Base-by-base conservation (phyloP, 1,284 basidiomycete species). In the Ceratobasidium sp. region DNA sequence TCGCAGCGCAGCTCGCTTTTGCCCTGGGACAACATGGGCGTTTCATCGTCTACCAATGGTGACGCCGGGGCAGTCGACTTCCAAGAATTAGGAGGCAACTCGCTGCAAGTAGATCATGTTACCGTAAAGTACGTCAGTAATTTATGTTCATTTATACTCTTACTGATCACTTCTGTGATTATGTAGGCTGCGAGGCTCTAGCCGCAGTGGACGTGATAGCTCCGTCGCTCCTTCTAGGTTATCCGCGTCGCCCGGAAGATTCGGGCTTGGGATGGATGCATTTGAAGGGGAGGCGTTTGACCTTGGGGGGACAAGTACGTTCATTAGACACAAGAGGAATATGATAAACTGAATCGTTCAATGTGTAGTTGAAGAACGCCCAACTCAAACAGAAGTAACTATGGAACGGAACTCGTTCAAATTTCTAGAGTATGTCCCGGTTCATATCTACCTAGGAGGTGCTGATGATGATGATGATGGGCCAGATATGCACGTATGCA, bases 21-120 rank as follows among this genome's bases (percentile, higher is more conserved):
- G 81, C 93, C 93, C 4, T 94, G 93, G 93, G 92, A 94, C 79
- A 87, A 93, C 80, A 91, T 91, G 17, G 91, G 89, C 0, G 84
- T 84, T 29, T 72, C 74, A 5, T 91, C 87, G 75, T 91, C 90
- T 14, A 91, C 91, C 19, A 72, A 62, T 2, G 84, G 80, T 45
- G 79, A 79, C 47, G 84, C 80, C 2, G 84, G 80, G 31, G 83
- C 80, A 4, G 83, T 86, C 75, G 84, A 82, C 5, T 80, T 82
- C 60, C 77, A 78, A 44, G 84, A 75, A 29, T 73, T 77, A 48
- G 82, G 83, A 47, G 36, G 36, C 36, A 29, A 59, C 59, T 24
- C 36, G 2, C 17, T 50, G 22, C 59, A 57, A 29, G 54, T 47
- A 17, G 54, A 69, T 15, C 66, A 69, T 19, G 66, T 72, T 19